These are phyloP conservation scores for Cenchrus purpureus DNA, from an alignment of 176 grass and related monocot genomes.

Conservation along the genomic window DNA sequence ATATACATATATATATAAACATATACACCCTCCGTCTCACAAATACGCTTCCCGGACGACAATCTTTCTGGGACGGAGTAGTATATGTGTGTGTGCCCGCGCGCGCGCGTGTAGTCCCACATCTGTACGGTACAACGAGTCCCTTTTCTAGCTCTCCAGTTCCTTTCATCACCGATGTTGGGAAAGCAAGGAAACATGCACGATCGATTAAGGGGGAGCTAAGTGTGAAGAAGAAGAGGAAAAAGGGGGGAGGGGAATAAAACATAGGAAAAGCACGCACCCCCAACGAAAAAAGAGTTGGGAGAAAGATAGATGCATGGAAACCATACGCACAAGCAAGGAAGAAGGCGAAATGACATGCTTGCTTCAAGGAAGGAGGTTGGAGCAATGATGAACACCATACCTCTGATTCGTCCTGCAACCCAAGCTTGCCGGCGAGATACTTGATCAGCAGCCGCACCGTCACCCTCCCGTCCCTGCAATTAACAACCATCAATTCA, in stretches of 20 bases:
- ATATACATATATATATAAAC: background rate
- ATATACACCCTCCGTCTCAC: background rate
- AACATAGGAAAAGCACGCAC: conserved; percentile 6
- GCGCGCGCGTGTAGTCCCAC: conserved; percentile 37
- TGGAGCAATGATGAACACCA: background rate
- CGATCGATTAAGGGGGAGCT: conserved; percentile 5
- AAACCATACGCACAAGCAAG: background rate
- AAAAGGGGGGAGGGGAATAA: background rate
- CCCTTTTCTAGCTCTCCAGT: conserved; percentile 62
- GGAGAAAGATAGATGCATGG: background rate
- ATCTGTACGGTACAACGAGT: conserved; percentile 50
- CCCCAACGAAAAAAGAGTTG: background rate
- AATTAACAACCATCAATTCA: background rate
- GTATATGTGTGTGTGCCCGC: background rate
- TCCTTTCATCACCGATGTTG: conserved; percentile 58
- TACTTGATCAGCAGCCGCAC: conserved; percentile 86
- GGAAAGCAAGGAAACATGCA: conserved; percentile 54
- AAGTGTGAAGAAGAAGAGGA: background rate
- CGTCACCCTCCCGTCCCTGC: conserved; percentile 82
- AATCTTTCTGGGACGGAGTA: no score
- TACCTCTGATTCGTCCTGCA: conserved; percentile 91
- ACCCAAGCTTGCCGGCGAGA: conserved; percentile 70
- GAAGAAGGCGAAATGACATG: background rate
- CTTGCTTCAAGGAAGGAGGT: conserved; percentile 21
- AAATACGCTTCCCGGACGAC: no score